Evolutionary conservation across 441 rosid genomes (phyloP), one percentile per base, ranked within the genome.

Genomic region (Breynia disticha): DNA sequence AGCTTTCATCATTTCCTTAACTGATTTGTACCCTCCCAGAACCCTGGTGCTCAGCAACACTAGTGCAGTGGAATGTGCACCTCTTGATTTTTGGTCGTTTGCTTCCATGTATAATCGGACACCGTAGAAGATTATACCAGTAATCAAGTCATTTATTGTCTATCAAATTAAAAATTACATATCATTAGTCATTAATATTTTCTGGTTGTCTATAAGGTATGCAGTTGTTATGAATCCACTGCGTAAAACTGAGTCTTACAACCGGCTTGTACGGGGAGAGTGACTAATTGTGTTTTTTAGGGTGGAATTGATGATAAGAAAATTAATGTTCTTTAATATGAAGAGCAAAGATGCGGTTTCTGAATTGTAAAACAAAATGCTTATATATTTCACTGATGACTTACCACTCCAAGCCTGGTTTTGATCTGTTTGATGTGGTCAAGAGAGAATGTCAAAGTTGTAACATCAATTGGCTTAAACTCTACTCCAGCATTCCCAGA

Each of bases 101-200:
- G 50, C 58, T 65, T 60, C 62, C 82, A 79, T 76, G 72, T 76
- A 81, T 13, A 76, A 22, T 51, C 74, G 63, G 24, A 65, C 67
- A 4, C 79, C 81, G 4, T 70, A 12, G 63, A 76, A 75, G 28
- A 79, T 66, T 21, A 48, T 55, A 4, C 84, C 87, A 0, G 61
- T 32, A 8, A 75, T 57, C 15, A 79, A 72, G 45, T 79, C 84
- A n/a, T 80, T 77, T 48, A 77, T 19, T 1, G 79, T 80, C 78
- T 75, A 57, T 19, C 11, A 9, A 5, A 24, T 0, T 7, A 13
- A 51, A 49, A 10, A 22, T n/a, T 17, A 7, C 7, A 48, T 5
- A 3, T 11, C 4, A 16, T 49, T 10, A 15, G 28, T 11, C 19
- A 5, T 16, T 46, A 0, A 19, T 16, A 46, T 17, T 14, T 1